Percentiles rank a stretch among this genome's conserved stretches.
Evolutionary conservation across 2,329 filamentous ascomycete genomes (phyloP).

Genomic region (Fusarium piperis): DNA sequence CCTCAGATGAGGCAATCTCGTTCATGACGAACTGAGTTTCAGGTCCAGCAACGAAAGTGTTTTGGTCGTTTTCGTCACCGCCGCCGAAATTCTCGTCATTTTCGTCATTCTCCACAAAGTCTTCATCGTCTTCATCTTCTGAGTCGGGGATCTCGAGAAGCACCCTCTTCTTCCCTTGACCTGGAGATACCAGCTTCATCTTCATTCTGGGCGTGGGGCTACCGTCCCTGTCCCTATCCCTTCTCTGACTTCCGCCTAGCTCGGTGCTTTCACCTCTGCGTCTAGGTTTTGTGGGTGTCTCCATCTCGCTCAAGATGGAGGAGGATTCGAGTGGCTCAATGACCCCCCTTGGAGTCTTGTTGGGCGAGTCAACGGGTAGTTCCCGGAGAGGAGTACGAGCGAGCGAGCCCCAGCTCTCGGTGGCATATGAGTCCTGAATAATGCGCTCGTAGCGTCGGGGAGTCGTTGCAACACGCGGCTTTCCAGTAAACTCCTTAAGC

Average conservation of each 20-base stretch:
- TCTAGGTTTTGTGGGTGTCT: conserved; percentile 37
- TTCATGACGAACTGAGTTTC: conserved; percentile 50
- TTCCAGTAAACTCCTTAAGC: conserved; percentile 35
- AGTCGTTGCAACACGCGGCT: conserved; percentile 29
- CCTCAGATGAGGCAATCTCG: conserved; percentile 45
- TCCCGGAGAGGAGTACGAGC: conserved; percentile 35
- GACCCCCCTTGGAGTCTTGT: conserved; percentile 13
- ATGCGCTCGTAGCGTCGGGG: conserved; percentile 44
- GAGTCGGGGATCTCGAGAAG: conserved; percentile 60
- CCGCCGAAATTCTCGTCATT: conserved; percentile 4
- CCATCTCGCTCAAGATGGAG: conserved; percentile 35
- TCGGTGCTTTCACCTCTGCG: conserved; percentile 32
- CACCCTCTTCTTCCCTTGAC: conserved; percentile 24
- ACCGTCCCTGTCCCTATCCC: background rate
- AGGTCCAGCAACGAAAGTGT: conserved; percentile 41
- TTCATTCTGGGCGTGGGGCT: conserved; percentile 29
- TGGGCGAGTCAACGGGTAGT: conserved; percentile 23
- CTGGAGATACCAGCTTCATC: conserved; percentile 34
- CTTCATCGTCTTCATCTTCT: conserved; percentile 54
- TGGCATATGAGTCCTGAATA: conserved; percentile 58
- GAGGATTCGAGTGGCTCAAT: conserved; percentile 33
- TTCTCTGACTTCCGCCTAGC: conserved; percentile 26
- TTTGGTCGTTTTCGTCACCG: conserved; percentile 22
- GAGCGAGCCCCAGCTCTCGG: conserved; percentile 45
- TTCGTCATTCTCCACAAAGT: conserved; percentile 30